Base-by-base conservation (phyloP, 2,329 filamentous ascomycete genomes). In the Cordyceps militaris region DNA sequence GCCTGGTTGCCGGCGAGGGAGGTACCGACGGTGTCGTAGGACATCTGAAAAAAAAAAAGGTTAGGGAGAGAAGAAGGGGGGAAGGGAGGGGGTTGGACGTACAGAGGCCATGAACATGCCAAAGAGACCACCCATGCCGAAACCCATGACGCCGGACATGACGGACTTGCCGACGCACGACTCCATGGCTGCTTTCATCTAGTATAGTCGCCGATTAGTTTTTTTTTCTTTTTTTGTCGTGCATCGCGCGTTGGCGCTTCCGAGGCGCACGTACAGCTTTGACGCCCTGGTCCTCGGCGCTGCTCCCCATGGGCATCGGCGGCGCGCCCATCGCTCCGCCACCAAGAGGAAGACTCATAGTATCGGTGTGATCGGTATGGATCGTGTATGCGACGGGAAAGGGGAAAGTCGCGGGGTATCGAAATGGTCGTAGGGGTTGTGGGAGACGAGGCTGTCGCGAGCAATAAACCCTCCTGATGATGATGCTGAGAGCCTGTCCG, bases 91-190 rank as follows among this genome's bases (percentile, higher is more conserved):
- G 61, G 32, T 38, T 60, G 32, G 36, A 78, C 87, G 62, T 85
- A 96, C 91, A 68, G 89, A 94, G 60, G 92, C 91, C 93, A 97
- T 99, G 79, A 99, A 99, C 67, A 97, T 82, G 65, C 94, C 94
- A 66, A 99, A 99, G 44, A 95, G 79, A 67, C 91, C 94, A 62
- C 94, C 94, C 63, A 99, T 86, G 38, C 87, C 94, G 67, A 97
- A 97, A 16, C 94, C 94, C 84, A 95, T 95, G 24, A 88, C 89
- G 58, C 93, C 94, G 0, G 92, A 89, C 74, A 99, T 88, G 65
- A 84, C 86, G 19, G 91, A 89, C 74, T 99, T 99, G 59, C 86
- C 86, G 24, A 87, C 84, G 70, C 94, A 99, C 34, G 90, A 95
- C 73, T 97, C 92, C 90, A 97, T 96, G 44, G 85, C 84, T 24